Evolutionary conservation across 2,329 filamentous ascomycete genomes (phyloP).

Genomic region (Nemania sp.): DNA sequence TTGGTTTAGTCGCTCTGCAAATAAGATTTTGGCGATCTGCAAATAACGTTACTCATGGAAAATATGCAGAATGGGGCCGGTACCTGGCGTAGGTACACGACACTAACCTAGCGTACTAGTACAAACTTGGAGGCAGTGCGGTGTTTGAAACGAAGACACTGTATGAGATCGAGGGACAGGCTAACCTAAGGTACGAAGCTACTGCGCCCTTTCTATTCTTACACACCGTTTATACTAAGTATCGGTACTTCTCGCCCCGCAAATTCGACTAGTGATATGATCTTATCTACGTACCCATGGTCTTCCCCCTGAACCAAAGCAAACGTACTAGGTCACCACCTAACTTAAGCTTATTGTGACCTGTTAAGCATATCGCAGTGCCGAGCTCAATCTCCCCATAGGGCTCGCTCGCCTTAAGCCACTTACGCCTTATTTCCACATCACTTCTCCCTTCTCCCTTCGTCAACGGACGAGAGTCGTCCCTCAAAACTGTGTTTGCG

Average conservation of each 20-base stretch:
- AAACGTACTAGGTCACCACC: neutral
- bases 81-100: too few relatives aligned
- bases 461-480: too few relatives aligned
- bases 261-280: neutral
- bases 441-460: too few relatives aligned
- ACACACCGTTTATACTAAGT: constrained; percentile 6
- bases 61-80: too few relatives aligned
- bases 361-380: constrained; percentile 1
- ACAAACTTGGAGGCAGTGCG: too few relatives aligned
- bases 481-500: too few relatives aligned
- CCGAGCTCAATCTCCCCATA: constrained; percentile 9
- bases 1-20: too few relatives aligned
- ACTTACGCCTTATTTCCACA: neutral
- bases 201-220: constrained; percentile 24
- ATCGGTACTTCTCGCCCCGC: constrained; percentile 2
- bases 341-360: constrained; percentile 25
- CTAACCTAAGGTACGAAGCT: too few relatives aligned
- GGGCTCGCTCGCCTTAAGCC: neutral
- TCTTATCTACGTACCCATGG: constrained; percentile 9
- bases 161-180: constrained; percentile 17
- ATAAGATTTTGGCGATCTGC: too few relatives aligned
- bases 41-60: too few relatives aligned
- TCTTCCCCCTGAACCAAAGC: too few relatives aligned
- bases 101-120: too few relatives aligned
- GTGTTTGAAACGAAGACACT: neutral